phyloP scores from a whole-genome alignment of 306 rosid genomes.

The Acacia confusa region DNA sequence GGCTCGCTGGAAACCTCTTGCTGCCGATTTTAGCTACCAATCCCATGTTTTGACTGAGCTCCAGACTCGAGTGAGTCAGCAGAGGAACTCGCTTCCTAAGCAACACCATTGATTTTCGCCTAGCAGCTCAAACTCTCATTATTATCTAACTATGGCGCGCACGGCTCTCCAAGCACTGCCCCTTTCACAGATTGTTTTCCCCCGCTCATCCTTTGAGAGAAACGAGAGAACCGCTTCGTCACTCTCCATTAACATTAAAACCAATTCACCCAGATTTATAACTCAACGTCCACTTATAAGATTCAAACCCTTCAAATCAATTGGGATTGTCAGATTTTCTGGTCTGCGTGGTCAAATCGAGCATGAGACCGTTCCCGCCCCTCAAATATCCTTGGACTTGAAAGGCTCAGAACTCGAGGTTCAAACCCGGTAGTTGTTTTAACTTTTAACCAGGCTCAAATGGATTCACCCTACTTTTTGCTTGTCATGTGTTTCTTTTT shows the following conservation, averaged over 20 bases:
- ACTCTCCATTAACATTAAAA: not conserved
- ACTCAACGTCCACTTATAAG: constrained; percentile 11
- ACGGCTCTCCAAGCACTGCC: not conserved
- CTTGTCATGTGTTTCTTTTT: not conserved
- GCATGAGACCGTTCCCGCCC: constrained; percentile 22
- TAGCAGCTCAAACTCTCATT: not conserved
- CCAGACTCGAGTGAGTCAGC: not conserved
- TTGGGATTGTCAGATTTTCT: constrained; percentile 38
- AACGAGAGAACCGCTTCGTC: not conserved
- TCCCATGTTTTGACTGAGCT: not conserved
- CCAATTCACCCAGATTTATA: constrained; percentile 21
- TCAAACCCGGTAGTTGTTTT: constrained; percentile 55
- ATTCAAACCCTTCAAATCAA: constrained; percentile 20
- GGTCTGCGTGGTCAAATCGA: constrained; percentile 35
- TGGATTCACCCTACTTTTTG: not conserved
- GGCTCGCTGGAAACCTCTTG: not conserved
- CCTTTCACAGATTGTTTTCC: not conserved
- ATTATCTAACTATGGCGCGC: not conserved
- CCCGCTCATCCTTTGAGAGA: not conserved
- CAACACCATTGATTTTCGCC: not conserved
- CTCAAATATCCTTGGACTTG: constrained; percentile 17
- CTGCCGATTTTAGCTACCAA: not conserved
- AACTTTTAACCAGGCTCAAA: not conserved
- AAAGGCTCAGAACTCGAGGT: constrained; percentile 42
- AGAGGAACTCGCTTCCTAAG: not conserved